Percentiles rank a stretch among this genome's conserved stretches.
These are phyloP conservation scores for Calonectria ilicicola DNA, from an alignment of 2,329 filamentous ascomycete genomes.

Conservation along the genomic window DNA sequence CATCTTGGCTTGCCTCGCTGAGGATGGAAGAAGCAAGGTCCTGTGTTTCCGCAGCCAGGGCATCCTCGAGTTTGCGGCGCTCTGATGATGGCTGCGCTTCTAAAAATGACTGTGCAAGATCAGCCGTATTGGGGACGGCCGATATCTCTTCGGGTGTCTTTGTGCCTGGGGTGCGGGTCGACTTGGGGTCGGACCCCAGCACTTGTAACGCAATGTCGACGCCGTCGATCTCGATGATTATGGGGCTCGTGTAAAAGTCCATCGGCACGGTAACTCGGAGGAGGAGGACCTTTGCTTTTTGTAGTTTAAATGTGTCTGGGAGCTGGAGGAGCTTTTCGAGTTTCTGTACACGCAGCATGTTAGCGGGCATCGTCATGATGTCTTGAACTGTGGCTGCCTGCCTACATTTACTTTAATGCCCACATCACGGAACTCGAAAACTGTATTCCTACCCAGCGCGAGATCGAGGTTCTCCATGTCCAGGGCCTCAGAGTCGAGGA, in stretches of 20 bases:
- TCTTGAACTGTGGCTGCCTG: conserved; percentile 25
- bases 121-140: conserved; percentile 74
- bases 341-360: conserved; percentile 68
- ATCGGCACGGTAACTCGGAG: conserved; percentile 88
- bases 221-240: conserved; percentile 84
- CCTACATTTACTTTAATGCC: conserved; percentile 81
- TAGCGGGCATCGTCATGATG: conserved; percentile 33
- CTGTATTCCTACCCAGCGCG: conserved; percentile 82
- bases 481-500: conserved; percentile 88
- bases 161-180: conserved; percentile 54
- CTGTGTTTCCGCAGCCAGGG: conserved; percentile 72
- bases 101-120: conserved; percentile 84
- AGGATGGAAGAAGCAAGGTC: conserved; percentile 70
- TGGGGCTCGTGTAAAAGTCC: conserved; percentile 87
- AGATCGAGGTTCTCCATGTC: conserved; percentile 90
- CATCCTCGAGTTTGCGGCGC: conserved; percentile 75
- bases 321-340: conserved; percentile 80
- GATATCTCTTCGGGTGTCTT: conserved; percentile 43
- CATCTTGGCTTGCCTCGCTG: conserved; percentile 71
- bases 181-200: conserved; percentile 47
- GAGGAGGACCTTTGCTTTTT: conserved; percentile 79
- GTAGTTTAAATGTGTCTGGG: conserved; percentile 77
- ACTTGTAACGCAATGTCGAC: conserved; percentile 78
- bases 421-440: conserved; percentile 88
- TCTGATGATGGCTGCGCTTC: conserved; percentile 76